Conservation (phyloP, 768 basidiomycete genomes). For the Macrolepiota albuminosa region DNA sequence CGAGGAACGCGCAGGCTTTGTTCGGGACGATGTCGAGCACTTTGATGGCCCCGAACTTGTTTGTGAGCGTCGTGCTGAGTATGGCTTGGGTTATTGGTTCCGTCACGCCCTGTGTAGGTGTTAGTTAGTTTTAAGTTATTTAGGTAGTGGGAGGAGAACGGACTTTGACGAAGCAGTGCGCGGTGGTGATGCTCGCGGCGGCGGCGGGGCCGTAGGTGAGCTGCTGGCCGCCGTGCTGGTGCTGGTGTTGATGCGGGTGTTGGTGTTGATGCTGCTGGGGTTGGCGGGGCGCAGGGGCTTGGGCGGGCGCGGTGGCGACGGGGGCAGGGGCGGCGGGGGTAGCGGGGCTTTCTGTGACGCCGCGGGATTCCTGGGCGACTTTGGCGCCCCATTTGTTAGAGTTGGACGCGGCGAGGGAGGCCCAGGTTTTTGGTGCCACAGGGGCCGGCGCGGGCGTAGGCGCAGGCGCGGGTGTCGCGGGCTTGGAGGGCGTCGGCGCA, state of each 20-base stretch:
- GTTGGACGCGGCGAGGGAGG: conserved; percentile 82
- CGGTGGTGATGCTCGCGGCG: conserved; percentile 57
- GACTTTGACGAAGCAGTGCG: conserved; percentile 93
- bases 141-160: conserved; percentile 7
- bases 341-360: conserved; percentile 56
- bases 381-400: conserved; percentile 81
- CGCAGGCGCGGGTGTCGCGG: conserved; percentile 25
- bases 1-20: conserved; percentile 94
- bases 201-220: conserved; percentile 39
- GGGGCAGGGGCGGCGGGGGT: conserved; percentile 17
- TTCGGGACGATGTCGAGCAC: conserved; percentile 83
- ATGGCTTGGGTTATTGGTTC: conserved; percentile 54
- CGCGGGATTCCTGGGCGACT: conserved; percentile 74
- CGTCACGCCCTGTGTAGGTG: conserved; percentile 44
- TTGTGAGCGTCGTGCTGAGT: conserved; percentile 45
- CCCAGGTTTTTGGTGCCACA: conserved; percentile 80
- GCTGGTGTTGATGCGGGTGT: conserved; percentile 22
- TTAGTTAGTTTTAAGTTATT: conserved; percentile 4
- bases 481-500: conserved; percentile 20
- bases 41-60: conserved; percentile 77
- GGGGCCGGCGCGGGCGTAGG: conserved; percentile 27
- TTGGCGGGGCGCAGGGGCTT: conserved; percentile 19
- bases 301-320: conserved; percentile 22
- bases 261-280: conserved; percentile 5
- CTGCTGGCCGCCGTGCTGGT: conserved; percentile 23